Percentiles rank a stretch among this genome's conserved stretches.
Conservation (phyloP, 2,329 filamentous ascomycete genomes). For the Exophiala calicioides region DNA sequence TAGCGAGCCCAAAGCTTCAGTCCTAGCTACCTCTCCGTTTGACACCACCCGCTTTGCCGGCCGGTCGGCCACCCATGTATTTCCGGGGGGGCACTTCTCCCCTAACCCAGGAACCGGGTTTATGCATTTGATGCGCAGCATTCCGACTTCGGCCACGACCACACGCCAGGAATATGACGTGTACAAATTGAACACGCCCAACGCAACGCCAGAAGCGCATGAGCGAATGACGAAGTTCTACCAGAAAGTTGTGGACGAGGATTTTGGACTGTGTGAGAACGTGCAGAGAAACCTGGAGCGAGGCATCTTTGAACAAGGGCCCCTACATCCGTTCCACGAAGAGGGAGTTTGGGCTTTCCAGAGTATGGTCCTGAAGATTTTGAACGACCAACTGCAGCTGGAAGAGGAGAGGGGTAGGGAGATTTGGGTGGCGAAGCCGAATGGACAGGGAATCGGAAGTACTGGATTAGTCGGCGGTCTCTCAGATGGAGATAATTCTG, state of each 20-base stretch:
- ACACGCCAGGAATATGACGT: constrained; percentile 64
- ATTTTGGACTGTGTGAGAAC: constrained; percentile 61
- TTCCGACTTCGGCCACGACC: constrained; percentile 54
- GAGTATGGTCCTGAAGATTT: constrained; percentile 49
- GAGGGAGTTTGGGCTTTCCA: constrained; percentile 61
- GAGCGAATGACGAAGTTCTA: constrained; percentile 60
- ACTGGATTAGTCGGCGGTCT: not conserved
- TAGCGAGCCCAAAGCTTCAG: constrained; percentile 31
- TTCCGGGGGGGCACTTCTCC: constrained; percentile 31
- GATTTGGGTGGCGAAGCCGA: constrained; percentile 52
- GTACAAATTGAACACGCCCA: constrained; percentile 57
- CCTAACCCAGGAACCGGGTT: constrained; percentile 18
- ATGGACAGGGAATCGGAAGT: not conserved
- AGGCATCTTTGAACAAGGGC: constrained; percentile 62
- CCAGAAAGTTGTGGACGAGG: constrained; percentile 64
- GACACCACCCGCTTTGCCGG: constrained; percentile 41
- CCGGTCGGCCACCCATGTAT: constrained; percentile 37
- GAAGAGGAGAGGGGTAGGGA: constrained; percentile 49
- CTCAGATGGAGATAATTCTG: not conserved
- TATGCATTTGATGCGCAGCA: constrained; percentile 39
- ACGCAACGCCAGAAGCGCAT: constrained; percentile 61
- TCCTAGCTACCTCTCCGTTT: constrained; percentile 22
- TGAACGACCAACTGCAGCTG: constrained; percentile 50
- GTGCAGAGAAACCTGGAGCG: constrained; percentile 63
- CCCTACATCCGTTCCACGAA: constrained; percentile 63